Conservation (phyloP, 345 rosid species). For the Euphorbia peplus region DNA sequence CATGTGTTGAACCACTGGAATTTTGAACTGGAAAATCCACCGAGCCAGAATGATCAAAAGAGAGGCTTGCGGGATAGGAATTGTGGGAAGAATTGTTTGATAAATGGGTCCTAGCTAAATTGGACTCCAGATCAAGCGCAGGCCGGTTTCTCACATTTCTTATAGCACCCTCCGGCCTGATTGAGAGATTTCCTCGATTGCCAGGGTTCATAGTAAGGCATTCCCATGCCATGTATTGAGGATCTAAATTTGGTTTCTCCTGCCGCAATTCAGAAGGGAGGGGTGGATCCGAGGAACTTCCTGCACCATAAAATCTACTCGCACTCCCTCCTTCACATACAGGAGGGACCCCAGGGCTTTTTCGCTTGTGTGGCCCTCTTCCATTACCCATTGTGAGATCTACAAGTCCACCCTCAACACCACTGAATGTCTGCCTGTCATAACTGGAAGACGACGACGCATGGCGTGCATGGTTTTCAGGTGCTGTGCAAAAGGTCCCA, state of each 20-base stretch:
- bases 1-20: conserved; percentile 41
- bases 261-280: conserved; percentile 43
- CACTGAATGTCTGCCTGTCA: conserved; percentile 45
- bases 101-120: conserved; percentile 41
- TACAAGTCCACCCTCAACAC: conserved; percentile 46
- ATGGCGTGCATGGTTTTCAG: conserved; percentile 48
- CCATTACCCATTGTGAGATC: conserved; percentile 53
- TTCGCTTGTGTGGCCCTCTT: conserved; percentile 70
- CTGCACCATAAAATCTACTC: conserved; percentile 55
- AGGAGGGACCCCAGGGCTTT: conserved; percentile 61
- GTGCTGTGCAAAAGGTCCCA: conserved; percentile 42
- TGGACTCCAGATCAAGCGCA: conserved; percentile 56
- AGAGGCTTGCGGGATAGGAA: conserved; percentile 39
- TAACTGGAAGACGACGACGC: conserved; percentile 64
- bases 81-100: conserved; percentile 38
- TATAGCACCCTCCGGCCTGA: conserved; percentile 61
- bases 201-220: conserved; percentile 34
- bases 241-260: conserved; percentile 51
- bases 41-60: conserved; percentile 41
- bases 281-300: conserved; percentile 62
- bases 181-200: conserved; percentile 45
- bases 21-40: conserved; percentile 45
- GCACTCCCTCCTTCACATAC: conserved; percentile 68
- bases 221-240: conserved; percentile 53
- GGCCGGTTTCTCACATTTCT: conserved; percentile 83